These are phyloP conservation scores for Vaccinium corymbosum DNA, from an alignment of 148 eudicot species.

Conservation along the genomic window DNA sequence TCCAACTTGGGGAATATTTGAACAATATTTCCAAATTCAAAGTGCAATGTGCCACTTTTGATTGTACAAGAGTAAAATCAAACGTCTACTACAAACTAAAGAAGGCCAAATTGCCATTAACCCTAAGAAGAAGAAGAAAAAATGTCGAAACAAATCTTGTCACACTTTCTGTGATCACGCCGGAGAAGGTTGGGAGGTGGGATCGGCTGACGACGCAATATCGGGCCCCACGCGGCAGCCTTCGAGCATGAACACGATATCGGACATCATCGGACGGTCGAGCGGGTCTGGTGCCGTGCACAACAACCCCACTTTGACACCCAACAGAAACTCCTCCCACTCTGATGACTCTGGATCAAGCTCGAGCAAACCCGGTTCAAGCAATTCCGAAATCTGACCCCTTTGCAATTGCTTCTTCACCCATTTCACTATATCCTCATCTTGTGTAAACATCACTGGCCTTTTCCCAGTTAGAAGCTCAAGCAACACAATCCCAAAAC, in stretches of 20 bases:
- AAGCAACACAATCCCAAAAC: slow-evolving; percentile 60
- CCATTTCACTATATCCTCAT: slow-evolving; percentile 78
- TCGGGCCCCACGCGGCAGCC: slow-evolving; percentile 32
- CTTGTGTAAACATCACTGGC: slow-evolving; percentile 55
- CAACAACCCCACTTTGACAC: slow-evolving; percentile 58
- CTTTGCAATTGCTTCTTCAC: slow-evolving; percentile 61
- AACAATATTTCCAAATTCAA: background rate
- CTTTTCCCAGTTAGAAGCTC: slow-evolving; percentile 64
- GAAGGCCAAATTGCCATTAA: background rate
- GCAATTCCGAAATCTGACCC: slow-evolving; percentile 56
- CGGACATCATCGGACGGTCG: slow-evolving; percentile 26
- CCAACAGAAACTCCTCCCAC: slow-evolving; percentile 75
- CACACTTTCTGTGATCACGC: slow-evolving; percentile 18
- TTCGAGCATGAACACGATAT: slow-evolving; percentile 31
- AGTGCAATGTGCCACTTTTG: background rate
- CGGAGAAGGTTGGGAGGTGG: slow-evolving; percentile 22
- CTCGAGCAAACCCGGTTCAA: slow-evolving; percentile 61
- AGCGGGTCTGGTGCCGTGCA: slow-evolving; percentile 58
- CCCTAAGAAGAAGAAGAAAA: background rate
- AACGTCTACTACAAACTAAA: background rate
- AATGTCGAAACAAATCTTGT: background rate
- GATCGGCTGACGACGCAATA: slow-evolving; percentile 14
- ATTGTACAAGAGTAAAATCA: slow-evolving; percentile 7
- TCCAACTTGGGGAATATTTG: background rate
- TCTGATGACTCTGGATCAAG: slow-evolving; percentile 72